Evolutionary conservation across 768 basidiomycete species (phyloP).

Genomic region (Xerocomellus dryophilus): DNA sequence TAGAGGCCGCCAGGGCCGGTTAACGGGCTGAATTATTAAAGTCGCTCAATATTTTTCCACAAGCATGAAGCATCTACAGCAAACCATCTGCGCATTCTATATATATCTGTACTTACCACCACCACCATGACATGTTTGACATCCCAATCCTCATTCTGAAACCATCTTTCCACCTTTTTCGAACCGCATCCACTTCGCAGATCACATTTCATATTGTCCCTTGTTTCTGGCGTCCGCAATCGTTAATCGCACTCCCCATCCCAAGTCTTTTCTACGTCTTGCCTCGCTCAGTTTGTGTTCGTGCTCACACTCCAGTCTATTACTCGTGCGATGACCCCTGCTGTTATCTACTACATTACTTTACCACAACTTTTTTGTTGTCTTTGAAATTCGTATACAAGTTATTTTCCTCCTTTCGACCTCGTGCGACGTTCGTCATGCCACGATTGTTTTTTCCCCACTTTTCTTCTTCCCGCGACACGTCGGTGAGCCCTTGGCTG

Average conservation of each 20-base stretch:
- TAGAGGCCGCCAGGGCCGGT: conserved; percentile 40
- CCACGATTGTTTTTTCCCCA: conserved; percentile 4
- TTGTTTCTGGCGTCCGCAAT: conserved; percentile 22
- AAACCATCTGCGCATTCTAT: conserved; percentile 40
- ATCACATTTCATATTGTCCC: conserved; percentile 28
- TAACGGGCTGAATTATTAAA: conserved; percentile 39
- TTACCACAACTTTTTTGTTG: conserved; percentile 23
- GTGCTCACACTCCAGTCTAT: conserved; percentile 27
- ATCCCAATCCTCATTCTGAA: conserved; percentile 30
- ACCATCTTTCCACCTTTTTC: conserved; percentile 17
- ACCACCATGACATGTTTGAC: conserved; percentile 35
- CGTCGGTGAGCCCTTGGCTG: conserved; percentile 4
- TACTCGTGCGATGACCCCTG: conserved; percentile 27
- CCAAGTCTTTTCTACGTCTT: conserved; percentile 16
- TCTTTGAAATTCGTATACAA: conserved; percentile 21
- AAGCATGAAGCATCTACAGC: conserved; percentile 41
- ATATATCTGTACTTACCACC: conserved; percentile 40
- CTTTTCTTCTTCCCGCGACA: not conserved
- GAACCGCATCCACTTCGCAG: conserved; percentile 31
- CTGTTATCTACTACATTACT: conserved; percentile 36
- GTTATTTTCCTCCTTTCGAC: not conserved
- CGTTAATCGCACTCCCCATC: conserved; percentile 30
- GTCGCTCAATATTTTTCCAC: conserved; percentile 37
- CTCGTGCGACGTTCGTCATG: conserved; percentile 12
- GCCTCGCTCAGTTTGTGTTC: conserved; percentile 16